phyloP scores from a whole-genome alignment of 2,329 filamentous ascomycete species.

The Conoideocrella luteorostrata region DNA sequence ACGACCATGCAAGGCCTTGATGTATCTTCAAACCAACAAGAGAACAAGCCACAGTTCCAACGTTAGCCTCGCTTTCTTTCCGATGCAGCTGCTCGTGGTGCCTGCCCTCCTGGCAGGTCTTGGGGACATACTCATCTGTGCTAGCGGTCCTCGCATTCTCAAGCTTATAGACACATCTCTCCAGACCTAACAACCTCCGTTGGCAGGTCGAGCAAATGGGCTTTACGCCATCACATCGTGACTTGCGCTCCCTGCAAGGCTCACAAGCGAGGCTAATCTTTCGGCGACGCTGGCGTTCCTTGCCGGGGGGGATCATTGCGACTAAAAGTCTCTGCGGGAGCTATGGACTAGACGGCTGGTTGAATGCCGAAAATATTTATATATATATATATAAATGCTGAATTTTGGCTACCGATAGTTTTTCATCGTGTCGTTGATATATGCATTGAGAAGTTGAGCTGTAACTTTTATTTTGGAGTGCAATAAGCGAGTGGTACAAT shows the following conservation, averaged over 20 bases:
- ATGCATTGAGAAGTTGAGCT: too few relatives aligned
- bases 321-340: not conserved
- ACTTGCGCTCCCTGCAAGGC: constrained; percentile 33
- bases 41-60: too few relatives aligned
- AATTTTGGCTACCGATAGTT: too few relatives aligned
- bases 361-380: too few relatives aligned
- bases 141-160: constrained; percentile 27
- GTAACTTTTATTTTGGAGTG: too few relatives aligned
- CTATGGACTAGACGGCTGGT: too few relatives aligned
- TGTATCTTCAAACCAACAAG: too few relatives aligned
- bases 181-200: constrained; percentile 24
- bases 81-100: not conserved
- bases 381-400: too few relatives aligned
- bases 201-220: constrained; percentile 37
- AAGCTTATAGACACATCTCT: constrained; percentile 34
- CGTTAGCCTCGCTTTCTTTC: too few relatives aligned
- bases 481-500: too few relatives aligned
- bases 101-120: constrained; percentile 8
- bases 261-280: constrained; percentile 1
- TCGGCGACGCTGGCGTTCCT: not conserved
- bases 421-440: too few relatives aligned
- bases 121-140: constrained; percentile 23
- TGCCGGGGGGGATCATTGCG: not conserved
- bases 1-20: constrained; percentile 19
- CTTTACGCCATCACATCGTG: constrained; percentile 35